phyloP scores from a whole-genome alignment of 2,329 filamentous ascomycete genomes.

The Fusarium marasasianum region DNA sequence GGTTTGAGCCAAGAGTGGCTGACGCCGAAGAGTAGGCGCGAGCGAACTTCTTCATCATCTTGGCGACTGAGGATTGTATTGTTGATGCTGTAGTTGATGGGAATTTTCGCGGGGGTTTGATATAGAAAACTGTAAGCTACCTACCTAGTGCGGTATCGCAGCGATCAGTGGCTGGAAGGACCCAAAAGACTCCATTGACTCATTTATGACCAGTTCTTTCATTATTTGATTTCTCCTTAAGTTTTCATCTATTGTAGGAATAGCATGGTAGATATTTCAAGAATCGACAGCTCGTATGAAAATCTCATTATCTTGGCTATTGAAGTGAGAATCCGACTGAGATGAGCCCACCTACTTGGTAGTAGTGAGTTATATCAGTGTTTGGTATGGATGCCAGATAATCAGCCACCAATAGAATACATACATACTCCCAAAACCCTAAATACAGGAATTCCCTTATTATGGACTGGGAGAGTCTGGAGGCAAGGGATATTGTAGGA shows the following conservation, averaged over 20 bases:
- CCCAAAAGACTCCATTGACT: conserved; percentile 14
- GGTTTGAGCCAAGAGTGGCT: conserved; percentile 38
- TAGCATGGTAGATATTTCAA: not conserved
- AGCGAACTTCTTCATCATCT: conserved; percentile 46
- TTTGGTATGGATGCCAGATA: not conserved
- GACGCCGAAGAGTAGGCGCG: conserved; percentile 48
- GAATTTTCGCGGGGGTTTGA: conserved; percentile 27
- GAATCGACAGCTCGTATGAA: not conserved
- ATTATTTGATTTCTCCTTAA: not conserved
- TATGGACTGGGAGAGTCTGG: not conserved
- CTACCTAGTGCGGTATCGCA: conserved; percentile 33
- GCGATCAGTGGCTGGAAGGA: conserved; percentile 20
- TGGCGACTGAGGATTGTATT: conserved; percentile 18
- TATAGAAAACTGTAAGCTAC: not conserved
- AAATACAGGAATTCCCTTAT: not conserved
- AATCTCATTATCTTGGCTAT: not conserved
- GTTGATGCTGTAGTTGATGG: conserved; percentile 8
- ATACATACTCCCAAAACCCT: not conserved
- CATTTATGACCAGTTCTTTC: not conserved
- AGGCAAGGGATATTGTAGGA: not conserved
- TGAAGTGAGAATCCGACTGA: not conserved
- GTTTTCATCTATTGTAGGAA: not conserved
- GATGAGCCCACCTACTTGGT: not conserved
- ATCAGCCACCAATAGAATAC: not conserved
- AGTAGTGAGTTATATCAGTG: not conserved